A percentile compares a stretch with the other conserved stretches of the same genome.
phyloP scores from a whole-genome alignment of 2,329 filamentous ascomycete genomes.

The Sporothrix globosa region DNA sequence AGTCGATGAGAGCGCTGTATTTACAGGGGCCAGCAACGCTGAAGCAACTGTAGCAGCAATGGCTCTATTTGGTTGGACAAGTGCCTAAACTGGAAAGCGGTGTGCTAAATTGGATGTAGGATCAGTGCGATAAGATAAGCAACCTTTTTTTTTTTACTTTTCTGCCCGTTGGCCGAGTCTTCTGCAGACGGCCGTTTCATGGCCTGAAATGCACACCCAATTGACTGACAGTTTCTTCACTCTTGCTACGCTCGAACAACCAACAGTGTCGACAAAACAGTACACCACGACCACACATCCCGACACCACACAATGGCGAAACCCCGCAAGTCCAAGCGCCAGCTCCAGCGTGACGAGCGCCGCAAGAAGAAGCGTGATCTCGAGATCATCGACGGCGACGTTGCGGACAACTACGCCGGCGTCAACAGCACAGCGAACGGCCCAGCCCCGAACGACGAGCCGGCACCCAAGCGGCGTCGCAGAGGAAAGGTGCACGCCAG shows the following conservation, averaged over 20 bases:
- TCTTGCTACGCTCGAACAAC: neutral
- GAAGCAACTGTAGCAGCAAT: neutral
- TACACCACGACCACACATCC: neutral
- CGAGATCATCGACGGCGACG: slow-evolving; percentile 40
- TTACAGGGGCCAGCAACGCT: neutral
- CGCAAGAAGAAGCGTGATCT: slow-evolving; percentile 43
- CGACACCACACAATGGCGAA: slow-evolving; percentile 40
- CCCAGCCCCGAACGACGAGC: neutral
- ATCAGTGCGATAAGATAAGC: slow-evolving; percentile 30
- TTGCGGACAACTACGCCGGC: slow-evolving; percentile 27
- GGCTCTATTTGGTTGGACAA: neutral
- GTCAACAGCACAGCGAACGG: neutral
- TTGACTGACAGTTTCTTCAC: slow-evolving; percentile 3
- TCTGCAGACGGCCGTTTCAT: neutral
- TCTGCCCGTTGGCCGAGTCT: slow-evolving; percentile 10
- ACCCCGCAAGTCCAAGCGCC: slow-evolving; percentile 45
- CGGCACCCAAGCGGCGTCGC: neutral
- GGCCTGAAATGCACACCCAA: neutral
- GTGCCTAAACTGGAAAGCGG: slow-evolving; percentile 21
- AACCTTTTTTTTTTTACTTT: slow-evolving; percentile 33
- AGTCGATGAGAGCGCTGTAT: neutral
- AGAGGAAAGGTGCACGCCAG: slow-evolving; percentile 13
- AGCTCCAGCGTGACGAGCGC: slow-evolving; percentile 46
- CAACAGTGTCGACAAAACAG: neutral
- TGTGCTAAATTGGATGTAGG: neutral